Evolutionary conservation across 345 rosid genomes (phyloP).

Genomic region (Noccaea caerulescens): DNA sequence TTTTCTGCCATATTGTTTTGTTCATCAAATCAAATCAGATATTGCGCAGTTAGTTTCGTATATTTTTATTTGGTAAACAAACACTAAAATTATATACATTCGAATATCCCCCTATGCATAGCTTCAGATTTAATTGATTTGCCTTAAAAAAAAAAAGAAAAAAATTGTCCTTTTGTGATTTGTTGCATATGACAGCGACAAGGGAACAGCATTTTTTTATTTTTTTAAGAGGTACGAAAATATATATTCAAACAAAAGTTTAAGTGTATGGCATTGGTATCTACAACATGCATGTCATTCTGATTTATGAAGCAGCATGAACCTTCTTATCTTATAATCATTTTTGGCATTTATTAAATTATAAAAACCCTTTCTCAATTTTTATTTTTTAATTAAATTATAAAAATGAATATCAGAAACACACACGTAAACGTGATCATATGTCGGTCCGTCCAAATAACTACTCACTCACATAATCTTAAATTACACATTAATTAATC

Average conservation of each 20-base stretch:
- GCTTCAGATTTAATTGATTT: background rate
- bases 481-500: background rate
- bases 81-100: background rate
- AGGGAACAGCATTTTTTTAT: constrained; percentile 8
- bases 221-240: background rate
- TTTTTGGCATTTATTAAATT: constrained; percentile 12
- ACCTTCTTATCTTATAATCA: constrained; percentile 38
- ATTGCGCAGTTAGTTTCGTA: background rate
- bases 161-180: constrained; percentile 14
- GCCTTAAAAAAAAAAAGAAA: too few relatives aligned
- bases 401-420: background rate
- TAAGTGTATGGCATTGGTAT: constrained; percentile 6
- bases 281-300: constrained; percentile 25
- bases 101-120: constrained; percentile 26
- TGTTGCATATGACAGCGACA: constrained; percentile 39
- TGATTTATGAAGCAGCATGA: constrained; percentile 34
- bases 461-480: constrained; percentile 27
- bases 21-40: background rate
- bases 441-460: constrained; percentile 40
- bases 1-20: background rate
- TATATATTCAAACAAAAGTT: background rate
- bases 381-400: background rate
- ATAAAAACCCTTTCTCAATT: background rate
- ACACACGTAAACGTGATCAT: constrained; percentile 46
- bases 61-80: background rate